Evolutionary conservation across 1,284 basidiomycete genomes (phyloP).

Genomic region (Wallemia hederae): DNA sequence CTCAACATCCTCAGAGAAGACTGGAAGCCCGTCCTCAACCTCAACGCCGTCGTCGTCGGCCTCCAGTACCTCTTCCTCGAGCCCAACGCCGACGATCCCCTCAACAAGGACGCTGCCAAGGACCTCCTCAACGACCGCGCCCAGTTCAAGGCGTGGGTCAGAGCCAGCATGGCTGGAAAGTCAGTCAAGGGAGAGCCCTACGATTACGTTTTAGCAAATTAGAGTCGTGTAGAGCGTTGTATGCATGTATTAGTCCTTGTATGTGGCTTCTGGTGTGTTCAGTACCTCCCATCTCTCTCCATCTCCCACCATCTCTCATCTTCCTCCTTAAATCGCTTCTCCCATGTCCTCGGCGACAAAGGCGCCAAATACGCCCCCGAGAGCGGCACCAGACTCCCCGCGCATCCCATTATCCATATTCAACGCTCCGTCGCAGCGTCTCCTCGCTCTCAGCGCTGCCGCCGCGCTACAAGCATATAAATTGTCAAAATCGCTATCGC

Average conservation of each 20-base stretch:
- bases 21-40: constrained; percentile 96
- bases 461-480: constrained; percentile 20
- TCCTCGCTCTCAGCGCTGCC: constrained; percentile 22
- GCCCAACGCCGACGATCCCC: constrained; percentile 89
- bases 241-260: no score
- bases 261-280: no score
- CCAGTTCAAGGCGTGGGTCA: constrained; percentile 51
- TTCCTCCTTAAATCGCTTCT: no score
- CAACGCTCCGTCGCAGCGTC: constrained; percentile 22
- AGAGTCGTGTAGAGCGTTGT: neutral
- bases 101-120: constrained; percentile 95
- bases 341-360: no score
- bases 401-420: constrained; percentile 14
- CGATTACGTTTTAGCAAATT: constrained; percentile 15
- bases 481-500: constrained; percentile 1
- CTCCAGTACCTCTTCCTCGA: constrained; percentile 94
- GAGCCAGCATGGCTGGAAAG: constrained; percentile 48
- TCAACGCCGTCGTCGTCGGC: constrained; percentile 91
- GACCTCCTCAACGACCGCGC: constrained; percentile 62
- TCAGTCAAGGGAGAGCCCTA: constrained; percentile 44
- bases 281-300: no score
- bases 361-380: neutral
- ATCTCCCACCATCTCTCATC: neutral
- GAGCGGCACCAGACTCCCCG: constrained; percentile 4
- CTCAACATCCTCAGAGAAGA: constrained; percentile 94